Evolutionary conservation across 2,329 filamentous ascomycete genomes (phyloP), one percentile per base, ranked within the genome.

Genomic region (Arthrobotrys sphaeroides): DNA sequence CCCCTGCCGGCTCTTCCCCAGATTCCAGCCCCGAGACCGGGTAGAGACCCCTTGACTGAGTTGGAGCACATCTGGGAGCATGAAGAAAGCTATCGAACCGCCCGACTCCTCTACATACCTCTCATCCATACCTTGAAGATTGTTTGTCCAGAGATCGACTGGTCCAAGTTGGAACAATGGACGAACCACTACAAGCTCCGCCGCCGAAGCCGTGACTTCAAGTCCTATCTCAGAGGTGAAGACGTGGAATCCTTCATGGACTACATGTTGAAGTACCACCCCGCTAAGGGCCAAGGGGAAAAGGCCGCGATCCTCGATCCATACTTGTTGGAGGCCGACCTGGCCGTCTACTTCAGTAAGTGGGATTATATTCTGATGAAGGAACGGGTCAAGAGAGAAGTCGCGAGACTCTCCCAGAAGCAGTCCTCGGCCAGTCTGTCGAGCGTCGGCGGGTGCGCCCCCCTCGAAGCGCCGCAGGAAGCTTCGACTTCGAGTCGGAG

Each of bases 191-290:
- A 75, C 40, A 69, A 68, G 10, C 18, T n/a, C 2, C 64, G 72
- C 16, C 72, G 72, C 31, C 61, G 64, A 43, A 75, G 22, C 20
- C 45, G 64, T n/a, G 72, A 75, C 24, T 49, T 38, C 20, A 24
- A 45, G 13, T 64, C 72, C 7, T 75, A 69, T 53, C 72, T 75
- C 5, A 55, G 72, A 12, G 47, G 18, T 2, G 72, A 75, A 36
- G 72, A 75, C 26, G 53, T 69, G 2, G 72, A 75, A 22, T 57
- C 72, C 18, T 75, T 75, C 40, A 57, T 75, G 33, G 72, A 75
- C 49, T 75, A 62, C 38, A 75, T 75, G 72, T 47, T 69, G 18
- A 68, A 69, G 16, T 75, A 43, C 18, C 64, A 69, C 61, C 72
- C 72, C 6, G 64, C 69, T 49, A 51, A 65, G 20, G 60, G 45